Conservation (phyloP, 2,329 filamentous ascomycete genomes). For the Nothopassalora personata region DNA sequence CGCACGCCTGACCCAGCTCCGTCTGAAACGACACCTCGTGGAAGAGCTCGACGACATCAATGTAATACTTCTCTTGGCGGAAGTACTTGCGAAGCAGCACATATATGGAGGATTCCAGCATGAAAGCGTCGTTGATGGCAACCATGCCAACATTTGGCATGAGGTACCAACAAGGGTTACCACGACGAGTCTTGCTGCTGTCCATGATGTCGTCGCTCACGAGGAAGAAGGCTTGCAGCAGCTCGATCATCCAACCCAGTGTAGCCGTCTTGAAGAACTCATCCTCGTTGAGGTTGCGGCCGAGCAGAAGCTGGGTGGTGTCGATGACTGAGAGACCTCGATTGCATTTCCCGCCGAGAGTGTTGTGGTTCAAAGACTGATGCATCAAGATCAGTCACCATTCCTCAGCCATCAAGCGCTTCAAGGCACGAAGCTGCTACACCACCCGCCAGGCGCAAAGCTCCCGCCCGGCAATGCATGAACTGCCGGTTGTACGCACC, state of each 20-base stretch:
- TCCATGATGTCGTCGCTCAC: constrained; percentile 99
- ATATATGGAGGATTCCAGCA: constrained; percentile 90
- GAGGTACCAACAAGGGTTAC: constrained; percentile 94
- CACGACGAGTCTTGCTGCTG: constrained; percentile 85
- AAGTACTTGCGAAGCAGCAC: constrained; percentile 90
- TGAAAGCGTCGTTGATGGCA: constrained; percentile 96
- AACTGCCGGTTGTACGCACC: constrained; percentile 44
- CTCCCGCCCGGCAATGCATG: not conserved
- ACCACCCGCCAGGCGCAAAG: not conserved
- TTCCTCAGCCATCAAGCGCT: not conserved
- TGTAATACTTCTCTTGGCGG: constrained; percentile 76
- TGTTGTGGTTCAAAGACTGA: constrained; percentile 73
- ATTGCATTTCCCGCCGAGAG: constrained; percentile 94
- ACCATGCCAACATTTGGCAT: constrained; percentile 86
- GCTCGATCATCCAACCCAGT: constrained; percentile 95
- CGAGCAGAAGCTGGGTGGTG: constrained; percentile 74
- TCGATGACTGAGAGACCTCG: constrained; percentile 97
- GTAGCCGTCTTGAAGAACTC: constrained; percentile 86
- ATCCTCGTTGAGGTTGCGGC: constrained; percentile 64
- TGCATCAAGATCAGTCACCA: constrained; percentile 20
- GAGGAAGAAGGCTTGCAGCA: constrained; percentile 97
- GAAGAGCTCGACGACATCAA: constrained; percentile 92
- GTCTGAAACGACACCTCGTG: constrained; percentile 92
- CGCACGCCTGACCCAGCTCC: constrained; percentile 89
- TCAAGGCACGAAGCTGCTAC: not conserved